Evolutionary conservation across 2,329 filamentous ascomycete genomes (phyloP).

Genomic region (Metarhizium rileyi): DNA sequence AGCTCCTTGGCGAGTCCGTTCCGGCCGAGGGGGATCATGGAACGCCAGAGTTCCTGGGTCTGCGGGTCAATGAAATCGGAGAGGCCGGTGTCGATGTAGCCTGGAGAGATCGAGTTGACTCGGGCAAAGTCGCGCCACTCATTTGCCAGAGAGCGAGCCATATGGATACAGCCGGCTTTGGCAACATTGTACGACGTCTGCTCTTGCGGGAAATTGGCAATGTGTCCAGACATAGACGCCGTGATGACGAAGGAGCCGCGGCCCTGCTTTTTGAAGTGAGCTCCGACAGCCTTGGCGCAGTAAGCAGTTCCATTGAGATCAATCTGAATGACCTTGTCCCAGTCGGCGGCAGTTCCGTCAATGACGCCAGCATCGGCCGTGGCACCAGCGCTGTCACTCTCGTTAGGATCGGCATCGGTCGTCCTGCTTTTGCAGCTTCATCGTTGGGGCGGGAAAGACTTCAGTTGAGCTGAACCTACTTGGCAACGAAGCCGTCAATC

Average conservation of each 20-base stretch:
- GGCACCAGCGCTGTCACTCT: conserved; percentile 43
- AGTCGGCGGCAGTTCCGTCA: conserved; percentile 57
- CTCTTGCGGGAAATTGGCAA: conserved; percentile 60
- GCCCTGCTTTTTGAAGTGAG: conserved; percentile 54
- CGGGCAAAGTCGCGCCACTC: conserved; percentile 62
- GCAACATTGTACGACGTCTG: conserved; percentile 59
- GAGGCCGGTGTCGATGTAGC: conserved; percentile 60
- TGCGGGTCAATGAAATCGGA: conserved; percentile 55
- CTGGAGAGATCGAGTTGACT: conserved; percentile 56
- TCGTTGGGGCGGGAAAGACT: too few species aligned
- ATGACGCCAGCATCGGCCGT: conserved; percentile 60
- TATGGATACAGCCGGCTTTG: conserved; percentile 45
- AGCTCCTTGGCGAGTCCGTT: conserved; percentile 60
- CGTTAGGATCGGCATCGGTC: too few species aligned
- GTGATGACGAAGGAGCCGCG: conserved; percentile 60
- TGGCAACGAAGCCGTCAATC: conserved; percentile 67
- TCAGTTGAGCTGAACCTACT: conserved; percentile 40
- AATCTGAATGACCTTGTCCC: conserved; percentile 52
- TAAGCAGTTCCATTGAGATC: conserved; percentile 61
- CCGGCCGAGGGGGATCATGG: conserved; percentile 65
- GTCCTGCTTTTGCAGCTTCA: too few species aligned
- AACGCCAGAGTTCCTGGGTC: conserved; percentile 62
- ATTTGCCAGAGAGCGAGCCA: conserved; percentile 41
- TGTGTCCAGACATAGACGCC: conserved; percentile 59
- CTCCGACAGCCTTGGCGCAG: conserved; percentile 54